phyloP scores from a whole-genome alignment of 192 early-diverging fungal species.

The Phlyctochytrium bullatum region DNA sequence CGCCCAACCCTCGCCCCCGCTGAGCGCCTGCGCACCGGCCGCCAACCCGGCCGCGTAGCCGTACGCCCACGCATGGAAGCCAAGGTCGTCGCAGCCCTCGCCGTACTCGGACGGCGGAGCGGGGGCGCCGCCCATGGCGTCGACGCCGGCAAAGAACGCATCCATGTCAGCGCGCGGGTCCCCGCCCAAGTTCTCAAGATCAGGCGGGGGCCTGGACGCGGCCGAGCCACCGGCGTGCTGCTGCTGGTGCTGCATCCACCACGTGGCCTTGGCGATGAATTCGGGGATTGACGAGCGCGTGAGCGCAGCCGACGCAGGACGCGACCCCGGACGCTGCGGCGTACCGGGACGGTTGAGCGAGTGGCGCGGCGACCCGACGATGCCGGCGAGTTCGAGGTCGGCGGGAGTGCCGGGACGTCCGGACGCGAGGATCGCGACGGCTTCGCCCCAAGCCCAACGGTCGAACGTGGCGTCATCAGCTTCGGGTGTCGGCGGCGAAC shows the following conservation, averaged over 20 bases:
- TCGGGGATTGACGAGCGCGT: neutral
- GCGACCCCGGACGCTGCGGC: neutral
- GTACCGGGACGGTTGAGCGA: neutral
- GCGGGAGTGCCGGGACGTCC: slow-evolving; percentile 2
- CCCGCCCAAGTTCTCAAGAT: neutral
- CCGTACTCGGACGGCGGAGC: neutral
- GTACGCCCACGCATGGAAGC: slow-evolving; percentile 6
- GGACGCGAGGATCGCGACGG: slow-evolving; percentile 1
- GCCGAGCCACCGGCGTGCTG: neutral
- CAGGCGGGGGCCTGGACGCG: no score
- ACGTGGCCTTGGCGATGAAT: neutral
- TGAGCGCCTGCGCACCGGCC: slow-evolving; percentile 4
- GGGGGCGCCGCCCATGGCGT: neutral
- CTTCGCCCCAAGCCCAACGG: slow-evolving; percentile 3
- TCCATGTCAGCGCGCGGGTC: slow-evolving; percentile 8
- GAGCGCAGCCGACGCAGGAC: neutral
- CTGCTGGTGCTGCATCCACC: neutral
- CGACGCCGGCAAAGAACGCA: slow-evolving; percentile 3
- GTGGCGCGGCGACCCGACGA: neutral
- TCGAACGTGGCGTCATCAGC: slow-evolving; percentile 2
- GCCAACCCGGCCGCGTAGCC: slow-evolving; percentile 1
- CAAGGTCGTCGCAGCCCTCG: neutral
- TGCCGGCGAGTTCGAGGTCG: neutral
- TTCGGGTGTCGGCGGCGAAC: neutral
- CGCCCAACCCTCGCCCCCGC: neutral